Percentiles rank a stretch among this genome's conserved stretches.
Conservation (phyloP, 139 green algal genomes). For the Chlorella sp. region DNA sequence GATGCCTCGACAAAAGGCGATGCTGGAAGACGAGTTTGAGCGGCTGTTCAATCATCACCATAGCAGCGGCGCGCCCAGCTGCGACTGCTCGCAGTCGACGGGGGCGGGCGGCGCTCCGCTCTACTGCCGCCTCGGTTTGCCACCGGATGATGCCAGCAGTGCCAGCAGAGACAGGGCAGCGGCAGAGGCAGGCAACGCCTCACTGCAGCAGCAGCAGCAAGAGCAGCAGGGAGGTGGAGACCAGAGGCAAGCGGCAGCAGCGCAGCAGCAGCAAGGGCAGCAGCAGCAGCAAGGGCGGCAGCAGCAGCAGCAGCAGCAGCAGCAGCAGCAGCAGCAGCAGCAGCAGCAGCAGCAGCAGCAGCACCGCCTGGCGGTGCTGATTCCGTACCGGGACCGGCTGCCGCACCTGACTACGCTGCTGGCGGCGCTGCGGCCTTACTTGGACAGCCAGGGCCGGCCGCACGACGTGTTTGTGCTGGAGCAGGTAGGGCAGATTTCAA, state of each 20-base stretch:
- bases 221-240: neutral
- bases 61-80: neutral
- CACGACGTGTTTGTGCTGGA: constrained; percentile 51
- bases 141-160: neutral
- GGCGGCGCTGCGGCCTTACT: constrained; percentile 21
- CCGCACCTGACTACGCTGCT: constrained; percentile 33
- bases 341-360: neutral
- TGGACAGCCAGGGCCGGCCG: constrained; percentile 22
- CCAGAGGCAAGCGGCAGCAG: neutral
- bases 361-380: constrained; percentile 47
- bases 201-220: neutral
- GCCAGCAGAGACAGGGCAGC: neutral
- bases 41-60: neutral
- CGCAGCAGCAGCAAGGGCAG: no score
- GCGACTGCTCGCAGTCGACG: no score
- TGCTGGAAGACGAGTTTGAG: constrained; percentile 18
- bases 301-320: neutral
- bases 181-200: neutral
- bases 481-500: constrained; percentile 29
- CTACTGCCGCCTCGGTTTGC: constrained; percentile 20
- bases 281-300: neutral
- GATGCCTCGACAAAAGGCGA: constrained; percentile 6
- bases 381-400: constrained; percentile 44
- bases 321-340: neutral
- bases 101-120: neutral